Percentiles rank a stretch among this genome's conserved stretches.
Conservation (phyloP, 164 flowering plant species). For the Amborella trichopoda region DNA sequence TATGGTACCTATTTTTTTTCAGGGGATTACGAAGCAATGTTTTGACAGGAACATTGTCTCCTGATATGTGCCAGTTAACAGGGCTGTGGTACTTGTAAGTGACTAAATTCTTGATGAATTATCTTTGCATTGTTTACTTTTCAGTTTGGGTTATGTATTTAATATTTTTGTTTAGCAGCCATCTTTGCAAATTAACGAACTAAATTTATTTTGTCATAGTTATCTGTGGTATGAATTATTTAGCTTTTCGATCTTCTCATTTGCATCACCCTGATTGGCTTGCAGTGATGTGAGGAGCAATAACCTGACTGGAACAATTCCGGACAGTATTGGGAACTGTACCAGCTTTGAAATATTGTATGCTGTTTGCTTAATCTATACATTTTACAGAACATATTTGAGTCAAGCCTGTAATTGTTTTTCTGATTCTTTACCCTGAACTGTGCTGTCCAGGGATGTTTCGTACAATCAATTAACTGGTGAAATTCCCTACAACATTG, state of each 20-base stretch:
- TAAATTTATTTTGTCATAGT: background rate
- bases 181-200: background rate
- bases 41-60: slow-evolving; percentile 65
- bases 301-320: slow-evolving; percentile 69
- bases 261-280: too few species aligned
- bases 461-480: slow-evolving; percentile 89
- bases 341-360: slow-evolving; percentile 92
- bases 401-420: background rate
- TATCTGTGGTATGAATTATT: too few species aligned
- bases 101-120: background rate
- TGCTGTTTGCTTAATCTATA: slow-evolving; percentile 6
- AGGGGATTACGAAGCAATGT: slow-evolving; percentile 79
- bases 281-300: slow-evolving; percentile 88
- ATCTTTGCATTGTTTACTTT: background rate
- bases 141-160: background rate
- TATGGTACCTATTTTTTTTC: slow-evolving; percentile 1
- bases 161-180: background rate
- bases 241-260: too few species aligned
- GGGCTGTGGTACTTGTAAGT: slow-evolving; percentile 97
- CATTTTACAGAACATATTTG: background rate
- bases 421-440: too few species aligned
- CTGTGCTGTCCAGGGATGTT: slow-evolving; percentile 70
- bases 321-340: slow-evolving; percentile 86
- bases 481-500: slow-evolving; percentile 92
- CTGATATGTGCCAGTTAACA: slow-evolving; percentile 91